Conservation (phyloP, 2,329 filamentous ascomycete genomes). For the Botryotinia globosa region DNA sequence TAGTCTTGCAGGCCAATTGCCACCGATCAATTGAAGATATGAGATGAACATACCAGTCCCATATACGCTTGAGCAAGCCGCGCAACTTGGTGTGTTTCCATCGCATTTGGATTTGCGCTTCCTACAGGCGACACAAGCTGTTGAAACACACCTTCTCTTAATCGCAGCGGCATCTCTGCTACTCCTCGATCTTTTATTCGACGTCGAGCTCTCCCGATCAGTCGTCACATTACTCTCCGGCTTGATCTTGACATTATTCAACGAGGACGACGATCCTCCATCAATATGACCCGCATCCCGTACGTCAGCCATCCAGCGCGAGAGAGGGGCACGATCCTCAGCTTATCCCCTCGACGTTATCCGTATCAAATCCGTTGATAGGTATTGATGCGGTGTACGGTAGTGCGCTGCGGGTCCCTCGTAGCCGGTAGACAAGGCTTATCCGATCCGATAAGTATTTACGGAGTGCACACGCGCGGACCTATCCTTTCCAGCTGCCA, state of each 20-base stretch:
- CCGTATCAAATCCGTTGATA: not conserved
- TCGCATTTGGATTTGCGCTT: constrained; percentile 87
- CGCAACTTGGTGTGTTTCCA: constrained; percentile 85
- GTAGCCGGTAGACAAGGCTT: constrained; percentile 6
- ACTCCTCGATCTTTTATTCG: constrained; percentile 37
- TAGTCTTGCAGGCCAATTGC: not conserved
- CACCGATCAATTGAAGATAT: not conserved
- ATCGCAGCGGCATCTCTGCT: constrained; percentile 35
- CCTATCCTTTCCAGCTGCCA: not conserved
- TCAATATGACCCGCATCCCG: constrained; percentile 12
- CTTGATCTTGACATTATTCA: constrained; percentile 12
- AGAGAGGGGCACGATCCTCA: constrained; percentile 1
- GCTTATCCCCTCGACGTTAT: constrained; percentile 8
- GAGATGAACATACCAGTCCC: constrained; percentile 51
- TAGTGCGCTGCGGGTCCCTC: not conserved
- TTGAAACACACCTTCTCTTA: constrained; percentile 77
- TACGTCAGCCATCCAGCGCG: constrained; percentile 19
- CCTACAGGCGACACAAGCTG: constrained; percentile 78
- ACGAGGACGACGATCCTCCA: constrained; percentile 5
- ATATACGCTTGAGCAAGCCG: constrained; percentile 94
- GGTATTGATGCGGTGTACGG: constrained; percentile 2
- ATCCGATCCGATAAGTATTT: constrained; percentile 8
- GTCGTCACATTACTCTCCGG: not conserved
- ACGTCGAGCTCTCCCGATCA: constrained; percentile 13
- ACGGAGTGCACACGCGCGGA: not conserved